phyloP scores from a whole-genome alignment of 495 filamentous ascomycete genomes.

The Mytilinidion resinicola region DNA sequence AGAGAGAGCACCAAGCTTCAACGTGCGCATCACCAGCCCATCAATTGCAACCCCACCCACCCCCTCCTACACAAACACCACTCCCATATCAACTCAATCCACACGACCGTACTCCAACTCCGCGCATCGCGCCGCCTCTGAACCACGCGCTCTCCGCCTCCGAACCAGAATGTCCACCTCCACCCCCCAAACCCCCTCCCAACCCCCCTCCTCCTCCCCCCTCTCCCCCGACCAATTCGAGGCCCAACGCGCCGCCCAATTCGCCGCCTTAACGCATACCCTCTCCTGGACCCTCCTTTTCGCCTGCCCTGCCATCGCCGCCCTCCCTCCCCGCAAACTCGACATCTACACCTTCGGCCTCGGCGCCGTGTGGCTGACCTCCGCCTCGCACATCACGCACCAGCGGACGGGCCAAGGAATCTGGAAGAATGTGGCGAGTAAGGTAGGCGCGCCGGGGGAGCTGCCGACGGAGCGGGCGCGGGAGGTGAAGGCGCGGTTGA shows the following conservation, averaged over 20 bases:
- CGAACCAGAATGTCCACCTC: background rate
- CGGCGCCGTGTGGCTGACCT: slow-evolving; percentile 50
- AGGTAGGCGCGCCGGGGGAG: slow-evolving; percentile 21
- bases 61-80: too few species aligned
- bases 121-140: background rate
- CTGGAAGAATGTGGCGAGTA: slow-evolving; percentile 30
- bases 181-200: background rate
- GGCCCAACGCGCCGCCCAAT: slow-evolving; percentile 27
- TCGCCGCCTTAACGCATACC: slow-evolving; percentile 51
- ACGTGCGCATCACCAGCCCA: background rate
- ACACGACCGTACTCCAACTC: background rate
- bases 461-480: slow-evolving; percentile 46
- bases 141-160: background rate
- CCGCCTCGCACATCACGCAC: slow-evolving; percentile 59
- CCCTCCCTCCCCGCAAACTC: slow-evolving; percentile 75
- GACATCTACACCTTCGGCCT: slow-evolving; percentile 62
- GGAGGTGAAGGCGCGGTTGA: slow-evolving; percentile 42
- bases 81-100: background rate
- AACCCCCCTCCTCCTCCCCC: slow-evolving; percentile 1
- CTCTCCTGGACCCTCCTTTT: slow-evolving; percentile 58
- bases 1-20: too few species aligned
- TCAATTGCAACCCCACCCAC: background rate
- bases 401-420: slow-evolving; percentile 55
- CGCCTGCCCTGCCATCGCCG: slow-evolving; percentile 60
- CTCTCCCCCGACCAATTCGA: slow-evolving; percentile 24